phyloP scores from a whole-genome alignment of 495 filamentous ascomycete species.

The Penicillium chermesinum region DNA sequence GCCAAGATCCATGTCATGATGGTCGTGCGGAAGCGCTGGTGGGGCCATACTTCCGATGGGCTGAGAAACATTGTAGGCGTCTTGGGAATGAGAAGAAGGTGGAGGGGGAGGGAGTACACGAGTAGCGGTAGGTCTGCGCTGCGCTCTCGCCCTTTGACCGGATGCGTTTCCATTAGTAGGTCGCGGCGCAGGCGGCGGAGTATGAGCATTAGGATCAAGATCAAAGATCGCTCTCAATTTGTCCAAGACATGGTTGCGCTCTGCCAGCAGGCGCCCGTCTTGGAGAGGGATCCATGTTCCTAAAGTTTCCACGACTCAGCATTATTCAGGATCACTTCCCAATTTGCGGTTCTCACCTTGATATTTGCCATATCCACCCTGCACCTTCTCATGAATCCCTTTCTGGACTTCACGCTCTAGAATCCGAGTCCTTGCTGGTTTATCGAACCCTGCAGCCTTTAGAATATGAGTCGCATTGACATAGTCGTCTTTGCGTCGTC shows the following conservation, averaged over 20 bases:
- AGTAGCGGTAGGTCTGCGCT: slow-evolving; percentile 42
- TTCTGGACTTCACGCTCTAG: slow-evolving; percentile 96
- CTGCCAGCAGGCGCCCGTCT: slow-evolving; percentile 72
- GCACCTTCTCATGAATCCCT: slow-evolving; percentile 92
- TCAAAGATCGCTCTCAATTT: slow-evolving; percentile 85
- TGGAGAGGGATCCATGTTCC: slow-evolving; percentile 95
- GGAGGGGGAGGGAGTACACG: background rate
- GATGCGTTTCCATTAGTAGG: slow-evolving; percentile 62
- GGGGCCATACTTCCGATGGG: slow-evolving; percentile 39
- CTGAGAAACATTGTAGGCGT: slow-evolving; percentile 38
- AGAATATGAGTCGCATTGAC: slow-evolving; percentile 96
- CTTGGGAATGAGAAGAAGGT: slow-evolving; percentile 12
- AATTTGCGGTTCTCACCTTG: slow-evolving; percentile 57
- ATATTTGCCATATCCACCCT: slow-evolving; percentile 98
- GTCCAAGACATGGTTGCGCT: slow-evolving; percentile 77
- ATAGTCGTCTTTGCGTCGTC: slow-evolving; percentile 81
- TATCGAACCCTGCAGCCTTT: slow-evolving; percentile 79
- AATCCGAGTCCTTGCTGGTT: slow-evolving; percentile 89
- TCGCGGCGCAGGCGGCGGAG: slow-evolving; percentile 89
- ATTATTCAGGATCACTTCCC: no score
- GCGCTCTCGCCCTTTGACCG: slow-evolving; percentile 53
- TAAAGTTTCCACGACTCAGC: no score
- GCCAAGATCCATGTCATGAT: slow-evolving; percentile 50
- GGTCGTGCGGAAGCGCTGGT: slow-evolving; percentile 48
- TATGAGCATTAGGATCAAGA: slow-evolving; percentile 75